Percentiles rank a stretch among this genome's conserved stretches.
Conservation (phyloP, 805 yeast genomes). For the Metschnikowia matae region DNA sequence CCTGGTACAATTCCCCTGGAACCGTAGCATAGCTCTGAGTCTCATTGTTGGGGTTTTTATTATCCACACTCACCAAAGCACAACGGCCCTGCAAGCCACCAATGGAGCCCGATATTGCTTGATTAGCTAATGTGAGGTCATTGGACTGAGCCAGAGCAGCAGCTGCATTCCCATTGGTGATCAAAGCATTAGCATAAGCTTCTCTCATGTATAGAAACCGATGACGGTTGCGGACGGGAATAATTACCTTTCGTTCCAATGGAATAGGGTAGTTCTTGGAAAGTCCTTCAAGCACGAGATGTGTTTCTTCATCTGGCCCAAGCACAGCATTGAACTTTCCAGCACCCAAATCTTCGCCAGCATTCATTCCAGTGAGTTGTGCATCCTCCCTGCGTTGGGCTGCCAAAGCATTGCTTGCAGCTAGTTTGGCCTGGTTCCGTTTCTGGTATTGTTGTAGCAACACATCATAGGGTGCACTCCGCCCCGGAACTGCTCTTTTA, state of each 20-base stretch:
- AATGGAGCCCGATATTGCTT: constrained; percentile 47
- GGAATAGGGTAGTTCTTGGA: constrained; percentile 78
- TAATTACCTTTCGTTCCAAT: constrained; percentile 65
- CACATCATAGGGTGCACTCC: constrained; percentile 89
- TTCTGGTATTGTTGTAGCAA: constrained; percentile 86
- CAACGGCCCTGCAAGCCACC: constrained; percentile 82
- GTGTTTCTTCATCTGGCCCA: constrained; percentile 91
- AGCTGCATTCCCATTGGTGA: constrained; percentile 55
- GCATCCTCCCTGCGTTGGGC: constrained; percentile 72
- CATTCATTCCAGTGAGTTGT: constrained; percentile 28
- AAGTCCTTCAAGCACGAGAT: constrained; percentile 86
- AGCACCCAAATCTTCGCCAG: constrained; percentile 16
- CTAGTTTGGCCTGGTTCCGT: constrained; percentile 85
- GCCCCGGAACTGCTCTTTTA: constrained; percentile 88
- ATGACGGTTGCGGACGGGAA: constrained; percentile 68
- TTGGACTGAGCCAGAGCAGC: constrained; percentile 21
- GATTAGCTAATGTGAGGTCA: constrained; percentile 43
- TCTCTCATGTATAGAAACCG: constrained; percentile 85
- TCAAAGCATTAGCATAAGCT: constrained; percentile 83
- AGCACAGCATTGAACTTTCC: constrained; percentile 40
- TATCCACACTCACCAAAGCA: constrained; percentile 64
- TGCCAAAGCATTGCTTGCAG: constrained; percentile 75
- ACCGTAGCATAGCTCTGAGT: constrained; percentile 50
- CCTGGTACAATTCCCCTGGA: constrained; percentile 52
- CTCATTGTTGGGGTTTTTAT: constrained; percentile 19